Conservation (phyloP, 2,329 filamentous ascomycete species). For the Colletotrichum acutatum region DNA sequence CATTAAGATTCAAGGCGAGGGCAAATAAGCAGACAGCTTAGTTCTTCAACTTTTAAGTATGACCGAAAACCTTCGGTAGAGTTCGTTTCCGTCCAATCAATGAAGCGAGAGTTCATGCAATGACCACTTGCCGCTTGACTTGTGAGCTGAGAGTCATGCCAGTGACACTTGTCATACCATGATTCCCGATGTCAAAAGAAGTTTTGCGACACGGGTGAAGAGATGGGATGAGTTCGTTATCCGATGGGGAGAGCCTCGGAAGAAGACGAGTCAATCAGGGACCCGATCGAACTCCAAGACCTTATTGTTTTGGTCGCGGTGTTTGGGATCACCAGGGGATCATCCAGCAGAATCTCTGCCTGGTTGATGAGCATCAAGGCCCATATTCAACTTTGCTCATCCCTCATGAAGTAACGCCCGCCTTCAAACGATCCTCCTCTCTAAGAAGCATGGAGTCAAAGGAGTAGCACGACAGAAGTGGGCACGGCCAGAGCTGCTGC, state of each 20-base stretch:
- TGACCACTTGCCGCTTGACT: not conserved
- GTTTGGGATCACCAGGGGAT: conserved; percentile 31
- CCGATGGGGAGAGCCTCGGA: not conserved
- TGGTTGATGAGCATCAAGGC: not conserved
- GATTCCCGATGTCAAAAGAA: conserved; percentile 3
- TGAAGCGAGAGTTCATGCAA: conserved; percentile 1
- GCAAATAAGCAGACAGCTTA: no score
- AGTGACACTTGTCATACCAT: conserved; percentile 17
- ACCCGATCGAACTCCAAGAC: not conserved
- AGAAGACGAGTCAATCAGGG: not conserved
- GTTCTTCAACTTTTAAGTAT: not conserved
- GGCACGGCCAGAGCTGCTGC: conserved; percentile 19
- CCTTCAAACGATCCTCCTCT: not conserved
- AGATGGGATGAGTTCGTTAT: conserved; percentile 5
- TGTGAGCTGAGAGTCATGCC: not conserved
- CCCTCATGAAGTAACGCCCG: not conserved
- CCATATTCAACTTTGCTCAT: not conserved
- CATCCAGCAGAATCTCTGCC: conserved; percentile 6
- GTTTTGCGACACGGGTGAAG: not conserved
- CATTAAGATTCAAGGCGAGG: no score
- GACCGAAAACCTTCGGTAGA: not conserved
- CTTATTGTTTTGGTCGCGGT: not conserved
- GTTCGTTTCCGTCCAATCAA: conserved; percentile 6
- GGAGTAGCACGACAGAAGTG: conserved; percentile 15
- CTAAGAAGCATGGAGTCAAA: not conserved